Evolutionary conservation across 495 filamentous ascomycete species (phyloP).

Genomic region (Hypoxylon fragiforme): DNA sequence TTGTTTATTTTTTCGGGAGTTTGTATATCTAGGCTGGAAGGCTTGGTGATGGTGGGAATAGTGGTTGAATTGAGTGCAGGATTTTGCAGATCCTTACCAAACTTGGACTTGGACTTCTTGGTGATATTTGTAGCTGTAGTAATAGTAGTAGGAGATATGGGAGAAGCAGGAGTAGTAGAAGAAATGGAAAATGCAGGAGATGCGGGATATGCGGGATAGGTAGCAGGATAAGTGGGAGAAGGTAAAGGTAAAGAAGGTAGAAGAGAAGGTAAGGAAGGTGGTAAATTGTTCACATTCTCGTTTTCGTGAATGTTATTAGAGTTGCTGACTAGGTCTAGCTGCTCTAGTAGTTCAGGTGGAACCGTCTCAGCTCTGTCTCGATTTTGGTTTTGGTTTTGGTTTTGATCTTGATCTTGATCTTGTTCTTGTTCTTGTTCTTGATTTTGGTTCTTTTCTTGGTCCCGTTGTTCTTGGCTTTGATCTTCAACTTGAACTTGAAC

Average conservation of each 20-base stretch:
- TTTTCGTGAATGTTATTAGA: neutral
- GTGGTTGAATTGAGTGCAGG: constrained; percentile 32
- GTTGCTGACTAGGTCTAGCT: constrained; percentile 18
- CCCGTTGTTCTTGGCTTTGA: neutral
- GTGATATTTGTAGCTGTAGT: neutral
- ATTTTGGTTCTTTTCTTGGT: neutral
- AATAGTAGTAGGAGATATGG: constrained; percentile 10
- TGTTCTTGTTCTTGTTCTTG: neutral
- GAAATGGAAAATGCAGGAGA: neutral
- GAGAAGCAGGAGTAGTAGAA: neutral
- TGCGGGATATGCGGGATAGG: neutral
- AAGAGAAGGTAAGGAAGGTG: neutral
- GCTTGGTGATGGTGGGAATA: constrained; percentile 9
- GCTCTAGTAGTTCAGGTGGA: constrained; percentile 31
- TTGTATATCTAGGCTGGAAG: constrained; percentile 11
- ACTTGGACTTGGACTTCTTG: neutral
- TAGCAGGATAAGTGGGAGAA: too few relatives aligned
- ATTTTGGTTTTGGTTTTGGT: neutral
- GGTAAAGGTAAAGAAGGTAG: neutral
- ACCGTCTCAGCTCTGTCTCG: constrained; percentile 20
- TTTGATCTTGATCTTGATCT: neutral
- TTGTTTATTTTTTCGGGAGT: too few relatives aligned
- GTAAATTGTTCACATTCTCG: neutral
- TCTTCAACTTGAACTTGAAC: neutral
- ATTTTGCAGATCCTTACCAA: constrained; percentile 28